Conservation (phyloP, 805 yeast genomes). For the Pichia scutulata region DNA sequence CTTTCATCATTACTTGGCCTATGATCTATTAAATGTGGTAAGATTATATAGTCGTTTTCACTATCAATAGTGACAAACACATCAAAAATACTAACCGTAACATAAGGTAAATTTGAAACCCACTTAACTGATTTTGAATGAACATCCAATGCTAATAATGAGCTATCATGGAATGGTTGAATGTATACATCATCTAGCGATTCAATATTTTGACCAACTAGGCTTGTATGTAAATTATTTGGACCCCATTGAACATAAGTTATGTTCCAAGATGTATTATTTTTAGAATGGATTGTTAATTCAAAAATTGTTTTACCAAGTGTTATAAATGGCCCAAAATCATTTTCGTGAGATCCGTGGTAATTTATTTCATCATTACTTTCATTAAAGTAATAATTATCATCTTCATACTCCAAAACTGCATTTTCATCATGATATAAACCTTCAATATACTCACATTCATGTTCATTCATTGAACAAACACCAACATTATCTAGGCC, state of each 20-base stretch:
- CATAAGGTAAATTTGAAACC: slow-evolving; percentile 66
- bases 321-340: slow-evolving; percentile 33
- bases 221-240: slow-evolving; percentile 62
- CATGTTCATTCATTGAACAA: background rate
- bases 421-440: slow-evolving; percentile 4
- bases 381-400: slow-evolving; percentile 6
- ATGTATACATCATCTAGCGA: slow-evolving; percentile 71
- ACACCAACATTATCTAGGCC: slow-evolving; percentile 28
- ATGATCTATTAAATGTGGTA: slow-evolving; percentile 59
- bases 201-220: slow-evolving; percentile 40
- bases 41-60: slow-evolving; percentile 37
- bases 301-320: slow-evolving; percentile 70
- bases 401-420: background rate
- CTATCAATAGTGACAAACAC: slow-evolving; percentile 35
- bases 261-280: slow-evolving; percentile 73
- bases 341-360: slow-evolving; percentile 5
- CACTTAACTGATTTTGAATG: slow-evolving; percentile 68
- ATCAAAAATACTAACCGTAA: slow-evolving; percentile 76
- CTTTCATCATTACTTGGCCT: background rate
- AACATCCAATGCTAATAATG: slow-evolving; percentile 68
- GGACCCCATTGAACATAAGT: slow-evolving; percentile 89
- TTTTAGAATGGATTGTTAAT: slow-evolving; percentile 66
- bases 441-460: background rate
- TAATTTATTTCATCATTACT: slow-evolving; percentile 4
- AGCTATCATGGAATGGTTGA: slow-evolving; percentile 76